These are phyloP conservation scores for Astragalus membranaceus DNA, from an alignment of 306 rosid species.

Conservation along the genomic window DNA sequence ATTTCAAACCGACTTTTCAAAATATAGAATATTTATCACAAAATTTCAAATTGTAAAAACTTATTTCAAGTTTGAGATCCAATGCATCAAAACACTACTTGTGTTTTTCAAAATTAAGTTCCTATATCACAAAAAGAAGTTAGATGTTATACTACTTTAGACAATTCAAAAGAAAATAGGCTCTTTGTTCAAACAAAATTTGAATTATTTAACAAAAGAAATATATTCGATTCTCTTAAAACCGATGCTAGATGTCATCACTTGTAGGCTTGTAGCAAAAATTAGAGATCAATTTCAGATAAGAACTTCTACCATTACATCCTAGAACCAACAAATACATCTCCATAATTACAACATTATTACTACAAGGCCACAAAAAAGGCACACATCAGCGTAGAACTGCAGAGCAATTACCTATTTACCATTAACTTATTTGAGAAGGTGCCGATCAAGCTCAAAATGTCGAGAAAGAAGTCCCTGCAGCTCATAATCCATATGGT, in stretches of 20 bases:
- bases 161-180: neutral
- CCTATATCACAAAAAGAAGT: too few relatives aligned
- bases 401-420: slow-evolving; percentile 34
- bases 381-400: neutral
- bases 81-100: too few relatives aligned
- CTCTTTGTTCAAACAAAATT: neutral
- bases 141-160: neutral
- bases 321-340: neutral
- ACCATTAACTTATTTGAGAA: slow-evolving; percentile 66
- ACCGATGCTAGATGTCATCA: neutral
- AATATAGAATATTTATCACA: too few relatives aligned
- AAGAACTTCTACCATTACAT: neutral
- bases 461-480: slow-evolving; percentile 68
- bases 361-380: neutral
- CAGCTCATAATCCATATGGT: slow-evolving; percentile 19
- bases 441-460: slow-evolving; percentile 81
- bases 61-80: too few relatives aligned
- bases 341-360: slow-evolving; percentile 1
- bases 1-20: too few relatives aligned
- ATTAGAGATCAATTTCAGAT: neutral
- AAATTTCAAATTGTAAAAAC: too few relatives aligned
- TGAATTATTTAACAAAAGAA: neutral
- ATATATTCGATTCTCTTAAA: neutral
- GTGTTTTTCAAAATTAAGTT: neutral
- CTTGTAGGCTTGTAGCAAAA: neutral